Base-by-base conservation (phyloP, 2,329 filamentous ascomycete genomes). In the Thielaviopsis musarum region DNA sequence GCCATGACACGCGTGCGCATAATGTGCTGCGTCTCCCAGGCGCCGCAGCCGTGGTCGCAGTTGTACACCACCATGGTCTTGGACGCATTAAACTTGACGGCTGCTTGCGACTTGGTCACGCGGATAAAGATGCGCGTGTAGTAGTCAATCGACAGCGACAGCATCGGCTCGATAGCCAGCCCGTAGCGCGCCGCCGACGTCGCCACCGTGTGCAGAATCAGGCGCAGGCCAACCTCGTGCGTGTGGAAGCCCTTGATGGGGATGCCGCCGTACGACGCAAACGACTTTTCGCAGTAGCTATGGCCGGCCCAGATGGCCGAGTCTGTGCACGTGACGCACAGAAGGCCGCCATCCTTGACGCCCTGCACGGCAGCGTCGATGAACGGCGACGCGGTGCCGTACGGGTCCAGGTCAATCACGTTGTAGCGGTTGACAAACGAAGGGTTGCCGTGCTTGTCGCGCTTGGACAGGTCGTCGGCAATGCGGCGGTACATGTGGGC, bases 321-420 rank as follows among this genome's bases (percentile, higher is more conserved):
- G 70, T 98, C 93, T 0, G 93, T 98, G 71, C 93, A 98, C 1
- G 93, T 98, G 5, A 98, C 87, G 69, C 91, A 96, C 4, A 98
- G 78, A 48, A 98, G 76, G 3, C 93, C 93, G 1, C 91, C 91
- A 64, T 86, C 80, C 55, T 79, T 83, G 7, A 96, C 80, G 1
- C 88, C 83, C 71, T 96, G 91, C 9, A 98, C 76, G 1, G 93
- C 90, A 1, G 88, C 84, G 68, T 98, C 93, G 58, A 98, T 79
- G 70, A 98, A 98, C 1, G 88, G 87, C 10, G 88, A 88, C 0
- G 91, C 93, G 0, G 89, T 94, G 51, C 93, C 93, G 66, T 98
- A 98, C 0, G 93, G 93, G 69, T 98, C 93, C 30, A 98, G 79
- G 69, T 98, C 93, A 64, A 98, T 93, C 22, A 96, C 91, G 70